Base-by-base conservation (phyloP, 2,329 filamentous ascomycete species). In the Raffaelea deltoideospora region DNA sequence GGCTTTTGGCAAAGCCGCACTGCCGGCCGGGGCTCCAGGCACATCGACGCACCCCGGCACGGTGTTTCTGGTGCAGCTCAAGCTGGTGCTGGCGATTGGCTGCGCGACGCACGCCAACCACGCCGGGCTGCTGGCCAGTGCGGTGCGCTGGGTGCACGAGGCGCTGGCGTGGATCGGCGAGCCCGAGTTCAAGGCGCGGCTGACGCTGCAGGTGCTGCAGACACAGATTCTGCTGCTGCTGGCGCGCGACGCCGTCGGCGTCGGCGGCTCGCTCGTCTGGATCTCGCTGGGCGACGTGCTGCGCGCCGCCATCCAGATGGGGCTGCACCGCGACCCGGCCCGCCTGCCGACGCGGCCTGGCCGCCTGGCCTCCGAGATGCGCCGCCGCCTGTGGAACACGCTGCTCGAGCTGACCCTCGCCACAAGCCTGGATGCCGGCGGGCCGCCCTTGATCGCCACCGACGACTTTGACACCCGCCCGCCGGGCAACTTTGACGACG, bases 61-160 rank as follows among this genome's bases (percentile, higher is more conserved):
- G n/a, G n/a, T n/a, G n/a, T 71, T 72, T 44, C 31, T 67, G 6
- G 58, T 69, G 18, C 64, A 66, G 36, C 48, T 72, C 19, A 65
- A 69, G 47, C 56, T 72, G 0, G 59, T 64, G 41, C 59, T 72
- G 54, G 65, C 65, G 3, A 60, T 71, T 5, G 68, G 67, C 11
- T 50, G 60, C 2, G 54, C 58, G 3, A 47, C 68, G 3, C 61
- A 68, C 35, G 64, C 66, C 40, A 59, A 65, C 3, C 41, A 46
- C 1, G 61, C 59, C 28, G 54, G 58, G 1, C 47, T 69, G 38
- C 60, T 64, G 19, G 46, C 51, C 4, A 47, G 49, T 4, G 64
- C 66, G 0, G 51, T 57, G 15, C 60, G 59, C 29, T 73, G 68
- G 67, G 56, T 72, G 2, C 60, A 65, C 34, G 66, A 70, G 36